Base-by-base conservation (phyloP, 345 rosid genomes). In the Isatis tinctoria region DNA sequence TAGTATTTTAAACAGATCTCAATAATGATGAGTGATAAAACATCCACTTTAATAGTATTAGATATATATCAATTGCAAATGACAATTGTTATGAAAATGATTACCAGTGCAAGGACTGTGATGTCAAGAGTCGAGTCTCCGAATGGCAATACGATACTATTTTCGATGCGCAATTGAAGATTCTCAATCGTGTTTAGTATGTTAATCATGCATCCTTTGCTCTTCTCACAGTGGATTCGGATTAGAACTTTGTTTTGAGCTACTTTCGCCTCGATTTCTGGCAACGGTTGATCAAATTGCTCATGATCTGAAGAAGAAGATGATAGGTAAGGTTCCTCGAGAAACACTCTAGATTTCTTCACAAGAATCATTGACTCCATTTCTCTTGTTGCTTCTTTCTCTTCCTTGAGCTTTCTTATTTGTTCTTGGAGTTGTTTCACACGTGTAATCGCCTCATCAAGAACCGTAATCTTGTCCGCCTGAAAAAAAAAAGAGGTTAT, bases 401-500 rank as follows among this genome's bases (percentile, higher is more conserved):
- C 90, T 68, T 85, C 89, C 44, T 89, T 90, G 0, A 93, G 85
- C 13, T 60, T 69, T 68, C 76, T 77, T 28, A 87, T 81, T 9
- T 86, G 90, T 69, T 86, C 97, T 79, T 89, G 91, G 16, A 90
- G 89, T 6, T 88, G 81, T 65, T 86, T 86, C 72, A 86, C 10
- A 68, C 86, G 84, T 73, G 86, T 83, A 48, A 83, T 84, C 5
- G 96, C 87, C 4, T 90, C 88, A 33, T 80, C 91, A 10, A 92
- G 88, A 36, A 92, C 74, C 2, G 98, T 84, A 17, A 89, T 76
- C 73, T 87, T 92, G 76, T 90, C 98, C 57, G 79, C 79, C 96
- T 92, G 81, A 4, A 37, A 51, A 36, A 47, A 32, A 27, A 69
- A 32, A 48, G 22, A 67, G 10, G 37, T 48, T 53, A 5, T 30